Base-by-base conservation (phyloP, 2,329 filamentous ascomycete genomes). In the Plenodomus biglobosus region DNA sequence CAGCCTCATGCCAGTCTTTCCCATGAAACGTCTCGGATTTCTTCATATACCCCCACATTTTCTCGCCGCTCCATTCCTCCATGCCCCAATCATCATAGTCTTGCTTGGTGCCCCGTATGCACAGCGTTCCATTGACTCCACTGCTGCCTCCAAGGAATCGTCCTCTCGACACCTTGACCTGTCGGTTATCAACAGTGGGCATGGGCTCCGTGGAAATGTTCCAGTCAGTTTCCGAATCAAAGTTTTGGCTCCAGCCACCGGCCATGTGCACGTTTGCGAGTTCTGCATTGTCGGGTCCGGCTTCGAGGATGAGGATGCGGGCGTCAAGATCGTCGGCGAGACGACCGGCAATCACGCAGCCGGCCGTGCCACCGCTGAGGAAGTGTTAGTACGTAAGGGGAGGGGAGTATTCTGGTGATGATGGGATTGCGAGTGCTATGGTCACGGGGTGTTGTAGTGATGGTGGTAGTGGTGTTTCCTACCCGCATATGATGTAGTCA, bases 1-100 rank as follows among this genome's bases (percentile, higher is more conserved):
- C 71, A 2, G 76, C 76, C 27, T 81, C 62, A 64, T 83, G 82
- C 81, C 81, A 84, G 21, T 77, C 68, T 59, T 84, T 84, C 17
- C 68, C 60, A 46, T 84, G 78, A 56, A 85, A 85, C 2, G 77
- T 81, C 54, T 85, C 82, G 35, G 79, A 76, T 63, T 82, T 83
- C 41, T 68, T 74, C 76, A 84, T 84, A 44, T 78, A 81, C 11
- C 65, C 69, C 50, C 80, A 84, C 53, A 84, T 77, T 18, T 84
- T 80, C 3, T 80, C 76, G 3, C 82, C 80, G 45, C 73, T 78
- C 81, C 82, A 82, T 2, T 78, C 81, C 30, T 73, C 76, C 45
- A 80, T 53, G 2, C 66, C 74, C 82, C 82, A 83, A 48, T 84
- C 80, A 63, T 84, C 79, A 17, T 77, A 75, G 48, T 74, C 72